Conservation (phyloP, 2,329 filamentous ascomycete species). For the Aspergillus sp. region DNA sequence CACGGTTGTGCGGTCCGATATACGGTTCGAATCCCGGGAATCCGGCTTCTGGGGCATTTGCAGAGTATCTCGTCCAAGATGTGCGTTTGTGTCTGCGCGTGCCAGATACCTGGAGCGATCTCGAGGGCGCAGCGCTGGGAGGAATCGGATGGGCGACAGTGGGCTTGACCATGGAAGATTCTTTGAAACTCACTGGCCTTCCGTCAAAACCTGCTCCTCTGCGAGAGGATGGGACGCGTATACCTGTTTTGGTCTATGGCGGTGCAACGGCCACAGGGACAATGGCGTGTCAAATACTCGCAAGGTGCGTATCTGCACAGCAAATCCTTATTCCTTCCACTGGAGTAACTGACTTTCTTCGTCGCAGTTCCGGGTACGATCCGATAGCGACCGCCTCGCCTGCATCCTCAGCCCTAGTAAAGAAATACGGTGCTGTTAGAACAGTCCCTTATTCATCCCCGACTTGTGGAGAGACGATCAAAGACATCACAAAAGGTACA, state of each 20-base stretch:
- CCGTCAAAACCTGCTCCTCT: neutral
- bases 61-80: no score
- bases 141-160: neutral
- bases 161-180: neutral
- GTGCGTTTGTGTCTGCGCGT: no score
- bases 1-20: no score
- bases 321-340: neutral
- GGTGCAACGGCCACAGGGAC: neutral
- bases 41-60: no score
- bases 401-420: neutral
- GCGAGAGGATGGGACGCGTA: neutral
- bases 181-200: neutral
- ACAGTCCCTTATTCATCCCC: neutral
- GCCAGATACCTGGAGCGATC: neutral
- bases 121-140: neutral
- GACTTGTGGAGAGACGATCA: neutral
- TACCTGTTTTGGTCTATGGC: neutral
- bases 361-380: neutral
- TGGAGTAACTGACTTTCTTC: neutral
- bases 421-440: neutral
- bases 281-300: neutral
- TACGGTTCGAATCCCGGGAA: no score
- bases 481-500: slow-evolving; percentile 1
- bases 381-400: neutral
- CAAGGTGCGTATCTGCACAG: neutral